Evolutionary conservation across 2,329 filamentous ascomycete genomes (phyloP).

Genomic region (Passalora sequoiae): DNA sequence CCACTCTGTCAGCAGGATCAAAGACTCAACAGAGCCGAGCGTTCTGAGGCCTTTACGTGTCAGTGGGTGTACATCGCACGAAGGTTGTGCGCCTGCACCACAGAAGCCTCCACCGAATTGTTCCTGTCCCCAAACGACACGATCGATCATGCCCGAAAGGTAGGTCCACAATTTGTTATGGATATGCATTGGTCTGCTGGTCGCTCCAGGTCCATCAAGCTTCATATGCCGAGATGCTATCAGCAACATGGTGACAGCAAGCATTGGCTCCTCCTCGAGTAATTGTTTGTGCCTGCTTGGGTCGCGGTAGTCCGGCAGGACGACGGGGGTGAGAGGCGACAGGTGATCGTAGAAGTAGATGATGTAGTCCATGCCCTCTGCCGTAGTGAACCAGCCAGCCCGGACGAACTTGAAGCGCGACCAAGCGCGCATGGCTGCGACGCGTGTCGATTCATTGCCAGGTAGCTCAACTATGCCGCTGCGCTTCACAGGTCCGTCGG

Average conservation of each 20-base stretch:
- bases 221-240: constrained; percentile 83
- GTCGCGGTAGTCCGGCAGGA: constrained; percentile 80
- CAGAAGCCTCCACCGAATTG: constrained; percentile 87
- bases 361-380: constrained; percentile 89
- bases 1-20: constrained; percentile 95
- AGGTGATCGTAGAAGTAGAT: constrained; percentile 93
- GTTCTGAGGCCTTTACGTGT: constrained; percentile 69
- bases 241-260: constrained; percentile 85
- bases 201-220: constrained; percentile 71
- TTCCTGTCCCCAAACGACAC: constrained; percentile 92
- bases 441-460: constrained; percentile 35
- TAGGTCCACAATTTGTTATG: constrained; percentile 96
- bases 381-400: constrained; percentile 90
- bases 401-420: constrained; percentile 88
- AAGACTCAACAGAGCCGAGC: constrained; percentile 85
- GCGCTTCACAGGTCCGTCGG: constrained; percentile 19
- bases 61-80: constrained; percentile 59
- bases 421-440: constrained; percentile 80
- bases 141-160: constrained; percentile 88
- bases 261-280: constrained; percentile 84
- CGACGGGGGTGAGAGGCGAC: constrained; percentile 87
- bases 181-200: constrained; percentile 81
- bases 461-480: constrained; percentile 23
- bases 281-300: constrained; percentile 74
- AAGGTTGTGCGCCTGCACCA: constrained; percentile 63